Percentiles rank a stretch among this genome's conserved stretches.
Conservation (phyloP, 2,329 filamentous ascomycete genomes). For the Pyrenophora teres region DNA sequence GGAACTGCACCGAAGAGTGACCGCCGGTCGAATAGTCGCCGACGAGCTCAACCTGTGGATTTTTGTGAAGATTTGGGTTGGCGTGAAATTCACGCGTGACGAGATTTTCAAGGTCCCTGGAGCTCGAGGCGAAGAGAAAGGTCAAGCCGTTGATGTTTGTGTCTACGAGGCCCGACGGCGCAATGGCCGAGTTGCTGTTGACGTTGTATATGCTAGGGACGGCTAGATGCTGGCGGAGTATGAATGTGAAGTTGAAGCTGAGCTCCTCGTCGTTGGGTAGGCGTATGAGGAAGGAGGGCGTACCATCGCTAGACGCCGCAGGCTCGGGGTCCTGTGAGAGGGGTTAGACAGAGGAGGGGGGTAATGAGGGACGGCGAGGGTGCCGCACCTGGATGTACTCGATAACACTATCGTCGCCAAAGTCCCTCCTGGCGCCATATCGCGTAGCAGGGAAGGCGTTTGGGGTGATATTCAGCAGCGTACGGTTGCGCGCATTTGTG, state of each 20-base stretch:
- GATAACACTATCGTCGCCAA: conserved; percentile 74
- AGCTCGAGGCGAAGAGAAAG: conserved; percentile 85
- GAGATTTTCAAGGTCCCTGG: conserved; percentile 87
- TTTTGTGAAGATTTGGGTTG: conserved; percentile 96
- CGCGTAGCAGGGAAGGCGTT: conserved; percentile 86
- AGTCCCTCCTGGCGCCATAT: conserved; percentile 72
- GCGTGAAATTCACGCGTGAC: conserved; percentile 95
- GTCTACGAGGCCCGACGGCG: conserved; percentile 56
- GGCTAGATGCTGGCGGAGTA: conserved; percentile 64
- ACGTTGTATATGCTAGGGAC: conserved; percentile 45
- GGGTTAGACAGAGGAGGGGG: conserved; percentile 12
- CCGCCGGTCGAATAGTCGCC: conserved; percentile 87
- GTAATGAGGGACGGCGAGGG: conserved; percentile 1
- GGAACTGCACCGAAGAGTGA: conserved; percentile 82
- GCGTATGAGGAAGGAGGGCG: conserved; percentile 81
- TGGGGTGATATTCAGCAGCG: conserved; percentile 76
- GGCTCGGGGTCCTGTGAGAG: conserved; percentile 73
- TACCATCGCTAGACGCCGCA: conserved; percentile 34
- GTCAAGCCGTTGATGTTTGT: conserved; percentile 87
- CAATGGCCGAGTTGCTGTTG: conserved; percentile 56
- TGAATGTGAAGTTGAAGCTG: conserved; percentile 89
- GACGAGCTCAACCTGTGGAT: conserved; percentile 92
- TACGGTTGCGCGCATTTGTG: conserved; percentile 77
- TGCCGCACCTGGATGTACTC: conserved; percentile 85
- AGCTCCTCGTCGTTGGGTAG: conserved; percentile 90